Evolutionary conservation across 352 stramenopile genomes (phyloP).

Genomic region (Peronospora belbahrii): DNA sequence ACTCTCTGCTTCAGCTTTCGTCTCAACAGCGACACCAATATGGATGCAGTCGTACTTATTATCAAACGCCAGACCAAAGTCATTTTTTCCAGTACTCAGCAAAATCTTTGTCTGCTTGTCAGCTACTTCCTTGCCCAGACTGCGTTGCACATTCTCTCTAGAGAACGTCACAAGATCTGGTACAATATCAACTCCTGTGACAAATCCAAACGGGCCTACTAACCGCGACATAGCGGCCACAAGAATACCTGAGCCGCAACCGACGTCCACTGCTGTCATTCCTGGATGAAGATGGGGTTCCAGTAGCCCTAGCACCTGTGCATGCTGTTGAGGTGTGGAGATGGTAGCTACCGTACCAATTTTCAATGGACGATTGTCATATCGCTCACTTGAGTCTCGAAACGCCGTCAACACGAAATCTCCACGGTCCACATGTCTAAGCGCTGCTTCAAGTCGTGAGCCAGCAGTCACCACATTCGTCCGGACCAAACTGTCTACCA

Average conservation of each 20-base stretch:
- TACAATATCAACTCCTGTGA: constrained; percentile 75
- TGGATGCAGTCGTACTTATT: constrained; percentile 70
- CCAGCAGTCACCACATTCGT: constrained; percentile 51
- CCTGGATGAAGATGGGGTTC: constrained; percentile 58
- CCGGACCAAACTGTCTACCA: constrained; percentile 75
- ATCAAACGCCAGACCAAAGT: constrained; percentile 22
- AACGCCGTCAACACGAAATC: constrained; percentile 42
- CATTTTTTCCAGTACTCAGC: constrained; percentile 38
- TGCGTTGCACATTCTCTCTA: constrained; percentile 45
- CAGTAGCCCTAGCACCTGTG: constrained; percentile 63
- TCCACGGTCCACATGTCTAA: constrained; percentile 58
- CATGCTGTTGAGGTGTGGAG: constrained; percentile 81
- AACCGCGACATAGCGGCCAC: constrained; percentile 73
- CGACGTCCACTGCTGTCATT: constrained; percentile 58
- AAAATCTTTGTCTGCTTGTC: constrained; percentile 37
- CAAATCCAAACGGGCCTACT: constrained; percentile 40
- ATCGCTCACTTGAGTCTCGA: constrained; percentile 28
- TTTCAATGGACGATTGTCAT: constrained; percentile 69
- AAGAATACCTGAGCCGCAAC: constrained; percentile 74
- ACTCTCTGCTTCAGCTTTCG: constrained; percentile 59
- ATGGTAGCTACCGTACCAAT: constrained; percentile 78
- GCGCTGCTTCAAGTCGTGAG: constrained; percentile 51
- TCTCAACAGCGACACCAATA: constrained; percentile 70
- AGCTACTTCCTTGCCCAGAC: constrained; percentile 32
- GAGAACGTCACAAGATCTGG: constrained; percentile 65